Percentiles rank a stretch among this genome's conserved stretches.
phyloP scores from a whole-genome alignment of 176 grass and related monocot species.

The Musa troglodytarum region DNA sequence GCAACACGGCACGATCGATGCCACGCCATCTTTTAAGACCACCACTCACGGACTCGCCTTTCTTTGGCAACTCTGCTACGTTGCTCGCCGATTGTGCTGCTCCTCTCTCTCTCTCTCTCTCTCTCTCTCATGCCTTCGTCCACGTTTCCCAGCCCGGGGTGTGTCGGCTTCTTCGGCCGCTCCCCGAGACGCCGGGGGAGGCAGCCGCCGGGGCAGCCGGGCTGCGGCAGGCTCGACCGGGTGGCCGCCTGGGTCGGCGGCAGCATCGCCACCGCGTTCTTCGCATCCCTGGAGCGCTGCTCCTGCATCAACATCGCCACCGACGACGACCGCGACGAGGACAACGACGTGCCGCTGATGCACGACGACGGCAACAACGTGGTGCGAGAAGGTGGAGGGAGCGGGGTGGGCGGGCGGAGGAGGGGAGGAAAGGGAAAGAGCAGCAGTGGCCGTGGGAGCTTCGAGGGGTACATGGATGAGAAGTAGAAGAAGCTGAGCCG shows the following conservation, averaged over 20 bases:
- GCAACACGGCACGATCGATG: background rate
- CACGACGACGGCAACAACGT: background rate
- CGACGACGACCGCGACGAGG: background rate
- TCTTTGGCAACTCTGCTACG: background rate
- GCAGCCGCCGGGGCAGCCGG: background rate
- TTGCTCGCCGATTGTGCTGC: background rate
- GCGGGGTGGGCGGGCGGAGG: background rate
- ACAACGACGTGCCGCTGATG: constrained; percentile 10
- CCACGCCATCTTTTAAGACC: background rate
- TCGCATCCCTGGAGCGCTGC: constrained; percentile 10
- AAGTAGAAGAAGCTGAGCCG: too few species aligned
- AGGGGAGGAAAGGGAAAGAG: background rate
- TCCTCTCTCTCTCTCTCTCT: background rate
- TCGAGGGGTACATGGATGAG: too few species aligned
- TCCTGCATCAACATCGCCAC: constrained; percentile 12
- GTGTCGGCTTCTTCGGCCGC: background rate
- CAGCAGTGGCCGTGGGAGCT: too few species aligned
- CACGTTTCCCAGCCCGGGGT: background rate
- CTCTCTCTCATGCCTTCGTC: background rate
- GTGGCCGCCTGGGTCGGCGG: constrained; percentile 1
- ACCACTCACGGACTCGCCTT: background rate
- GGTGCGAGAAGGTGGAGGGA: background rate
- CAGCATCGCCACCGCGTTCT: constrained; percentile 3
- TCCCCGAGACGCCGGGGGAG: background rate
- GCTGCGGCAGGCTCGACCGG: background rate